These are phyloP conservation scores for Zea luxurians DNA, from an alignment of 176 grass and related monocot genomes.

Conservation along the genomic window DNA sequence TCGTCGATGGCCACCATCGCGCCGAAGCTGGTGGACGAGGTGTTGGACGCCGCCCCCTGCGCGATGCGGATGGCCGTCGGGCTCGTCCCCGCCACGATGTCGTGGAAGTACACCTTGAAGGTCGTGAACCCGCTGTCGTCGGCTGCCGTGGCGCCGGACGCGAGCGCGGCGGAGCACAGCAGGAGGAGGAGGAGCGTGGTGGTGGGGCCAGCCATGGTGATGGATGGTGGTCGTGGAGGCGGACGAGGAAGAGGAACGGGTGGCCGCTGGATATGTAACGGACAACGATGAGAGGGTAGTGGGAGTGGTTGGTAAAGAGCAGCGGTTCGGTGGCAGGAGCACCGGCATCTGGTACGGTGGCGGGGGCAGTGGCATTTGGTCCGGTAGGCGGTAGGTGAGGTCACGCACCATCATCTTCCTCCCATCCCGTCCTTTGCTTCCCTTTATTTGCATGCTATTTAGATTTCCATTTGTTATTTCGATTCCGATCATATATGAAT, in stretches of 20 bases:
- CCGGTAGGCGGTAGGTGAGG: no score
- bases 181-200: not conserved
- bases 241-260: no score
- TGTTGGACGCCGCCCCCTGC: conserved; percentile 28
- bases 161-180: not conserved
- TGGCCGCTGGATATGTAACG: not conserved
- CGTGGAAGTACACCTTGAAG: conserved; percentile 66
- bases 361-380: no score
- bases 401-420: no score
- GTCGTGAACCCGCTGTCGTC: conserved; percentile 29
- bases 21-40: conserved; percentile 52
- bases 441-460: no score
- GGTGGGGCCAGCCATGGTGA: not conserved
- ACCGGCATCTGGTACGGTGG: no score
- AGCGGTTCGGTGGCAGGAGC: no score
- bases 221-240: not conserved
- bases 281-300: not conserved
- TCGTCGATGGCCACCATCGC: conserved; percentile 68
- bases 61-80: conserved; percentile 58
- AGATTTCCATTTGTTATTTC: no score
- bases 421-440: no score
- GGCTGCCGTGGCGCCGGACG: not conserved
- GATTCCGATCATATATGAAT: no score
- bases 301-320: not conserved
- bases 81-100: conserved; percentile 39